Conservation (phyloP, 1,139 yeast genomes). For the Yamadazyma diddensiae region DNA sequence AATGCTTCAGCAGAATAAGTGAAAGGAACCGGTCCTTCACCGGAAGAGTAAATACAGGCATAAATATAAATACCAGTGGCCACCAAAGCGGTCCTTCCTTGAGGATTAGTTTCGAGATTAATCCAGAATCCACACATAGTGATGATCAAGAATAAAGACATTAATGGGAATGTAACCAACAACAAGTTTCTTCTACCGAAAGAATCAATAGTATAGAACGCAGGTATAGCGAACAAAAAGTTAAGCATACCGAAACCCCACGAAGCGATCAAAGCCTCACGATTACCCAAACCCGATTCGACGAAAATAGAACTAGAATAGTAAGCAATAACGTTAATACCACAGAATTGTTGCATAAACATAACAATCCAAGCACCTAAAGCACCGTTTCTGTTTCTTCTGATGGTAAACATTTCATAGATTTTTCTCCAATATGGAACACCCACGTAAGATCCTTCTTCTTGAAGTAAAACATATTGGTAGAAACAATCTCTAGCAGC, state of each 20-base stretch:
- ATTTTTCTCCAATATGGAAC: slow-evolving; percentile 51
- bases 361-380: slow-evolving; percentile 78
- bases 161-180: slow-evolving; percentile 71
- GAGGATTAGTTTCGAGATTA: slow-evolving; percentile 30
- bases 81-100: slow-evolving; percentile 63
- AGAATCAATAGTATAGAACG: slow-evolving; percentile 75
- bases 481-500: slow-evolving; percentile 80
- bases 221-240: slow-evolving; percentile 80
- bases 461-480: slow-evolving; percentile 62
- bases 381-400: slow-evolving; percentile 84
- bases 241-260: slow-evolving; percentile 86
- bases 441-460: slow-evolving; percentile 55
- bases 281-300: slow-evolving; percentile 60
- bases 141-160: slow-evolving; percentile 63
- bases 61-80: slow-evolving; percentile 72
- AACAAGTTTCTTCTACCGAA: slow-evolving; percentile 75
- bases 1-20: slow-evolving; percentile 84
- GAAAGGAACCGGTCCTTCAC: slow-evolving; percentile 91
- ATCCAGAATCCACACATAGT: slow-evolving; percentile 81
- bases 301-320: slow-evolving; percentile 74
- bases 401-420: slow-evolving; percentile 57
- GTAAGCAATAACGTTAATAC: slow-evolving; percentile 85
- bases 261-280: slow-evolving; percentile 70
- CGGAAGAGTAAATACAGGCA: slow-evolving; percentile 74
- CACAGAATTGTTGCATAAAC: slow-evolving; percentile 93